Evolutionary conservation across 257 asterid genomes (phyloP), one percentile per base, ranked within the genome.

Genomic region (Linaria vulgaris): DNA sequence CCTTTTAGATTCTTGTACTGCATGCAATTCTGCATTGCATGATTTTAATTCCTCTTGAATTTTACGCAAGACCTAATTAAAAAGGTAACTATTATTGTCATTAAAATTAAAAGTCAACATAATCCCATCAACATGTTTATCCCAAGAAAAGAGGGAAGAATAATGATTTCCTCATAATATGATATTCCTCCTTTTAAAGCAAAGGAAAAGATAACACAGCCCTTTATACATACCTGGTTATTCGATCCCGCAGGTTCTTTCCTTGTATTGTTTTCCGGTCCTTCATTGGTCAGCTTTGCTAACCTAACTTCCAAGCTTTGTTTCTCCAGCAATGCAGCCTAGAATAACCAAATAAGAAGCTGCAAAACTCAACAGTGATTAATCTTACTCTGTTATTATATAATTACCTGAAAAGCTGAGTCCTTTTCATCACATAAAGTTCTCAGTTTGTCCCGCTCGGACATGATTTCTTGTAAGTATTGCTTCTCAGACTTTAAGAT

Each of bases 41-140:
- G 85, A 77, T 79, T 83, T 94, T 56, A 94, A 70, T 58, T 94
- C 96, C 56, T 88, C 95, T 79, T 84, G 97, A 71, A 79, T 80
- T 79, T 83, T 90, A 55, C 61, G 75, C 78, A 94, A 71, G 61
- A 85, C 88, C 99, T 94, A 65, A 56, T 46, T 43, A 66, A 53
- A 55, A 21, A 57, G 48, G 68, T 55, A 17, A 47, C 41, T 51
- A 34, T 4, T 14, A 12, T 64, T 38, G 24, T 10, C 37, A 55
- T 50, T 10, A 16, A 47, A 47, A 47, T 1, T 17, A 34, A 3
- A 63, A 68, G 56, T 37, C 19, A 25, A 13, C 22, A 56, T 14
- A 17, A 53, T 25, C 12, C 23, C 17, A 58, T 27, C 43, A 47
- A 68, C 24, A 14, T 37, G 38, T 46, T 58, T 37, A 44, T 4